Base-by-base conservation (phyloP, 495 filamentous ascomycete genomes). In the Hyaloscypha variabilis region DNA sequence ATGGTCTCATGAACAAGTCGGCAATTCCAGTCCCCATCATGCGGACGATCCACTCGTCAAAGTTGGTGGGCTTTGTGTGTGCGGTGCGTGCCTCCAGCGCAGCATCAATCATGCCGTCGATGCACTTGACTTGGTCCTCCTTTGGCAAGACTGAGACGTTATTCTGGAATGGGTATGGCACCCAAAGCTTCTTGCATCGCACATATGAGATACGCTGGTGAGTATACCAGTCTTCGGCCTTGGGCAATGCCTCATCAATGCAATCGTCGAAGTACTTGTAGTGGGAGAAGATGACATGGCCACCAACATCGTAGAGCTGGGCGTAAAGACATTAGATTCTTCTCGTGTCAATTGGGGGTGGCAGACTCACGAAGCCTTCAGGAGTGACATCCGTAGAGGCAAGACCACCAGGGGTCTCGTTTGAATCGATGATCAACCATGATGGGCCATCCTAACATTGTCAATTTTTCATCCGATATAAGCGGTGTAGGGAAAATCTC, bases 221-320 rank as follows among this genome's bases (percentile, higher is more conserved):
- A 61, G 87, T 92, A 78, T 92, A 97, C 95, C 95, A 99, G 82
- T 99, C 96, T 58, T 91, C 87, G 58, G 90, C 85, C 77, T 93
- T 91, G 68, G 95, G 96, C 52, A 99, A 87, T 62, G 95, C 95
- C 82, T 99, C 94, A 74, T 97, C 83, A 76, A 99, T 91, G 82
- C 92, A 96, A 82, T 99, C 96, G 80, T 99, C 95, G 77, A 99
- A 99, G 88, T 99, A 99, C 81, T 97, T 97, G 88, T 98, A 99
- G 86, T 99, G 95, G 66, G 95, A 99, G 87, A 99, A 99, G 79
- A 99, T 98, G 81, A 99, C 95, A 80, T 99, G 95, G 71, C 95
- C 95, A 76, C 95, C 95, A 72, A 99, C 95, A 83, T 99, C 95
- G 84, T 97, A 99, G 70, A 99, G 89, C 94, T 98, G 19, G 10